Base-by-base conservation (phyloP, 2,329 filamentous ascomycete genomes). In the Ophiostoma ulmi region DNA sequence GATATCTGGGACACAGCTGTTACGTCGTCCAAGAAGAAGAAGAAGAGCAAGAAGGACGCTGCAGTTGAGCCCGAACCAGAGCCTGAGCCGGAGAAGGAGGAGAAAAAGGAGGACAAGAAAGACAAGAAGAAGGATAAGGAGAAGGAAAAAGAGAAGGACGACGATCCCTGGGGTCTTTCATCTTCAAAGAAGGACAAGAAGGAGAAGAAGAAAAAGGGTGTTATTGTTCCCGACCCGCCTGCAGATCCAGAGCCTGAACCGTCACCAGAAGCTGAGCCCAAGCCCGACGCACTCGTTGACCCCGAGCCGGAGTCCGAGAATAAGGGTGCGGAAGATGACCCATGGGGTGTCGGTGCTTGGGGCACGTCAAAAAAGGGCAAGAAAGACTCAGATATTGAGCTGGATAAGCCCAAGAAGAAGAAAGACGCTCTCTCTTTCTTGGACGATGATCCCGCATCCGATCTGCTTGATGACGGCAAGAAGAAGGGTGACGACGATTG, bases 171-270 rank as follows among this genome's bases (percentile, higher is more conserved):
- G 70, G 52, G 52, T 26, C 52, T 58, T 13, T 58, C 52, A 26
- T 20, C n/a, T 13, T 58, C 52, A 11, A 39, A 66, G 48, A 52
- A 36, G 22, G 67, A 75, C 5, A 81, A 81, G 68, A 83, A 83
- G 75, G 81, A 80, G 73, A 79, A 80, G 67, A 79, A 80, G 66
- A 73, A 73, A 71, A 73, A 73, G 61, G 61, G 64, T 58, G 72
- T 69, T n/a, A 26, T 26, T 22, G 55, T 38, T 5, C 22, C 70
- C 1, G 69, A 72, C 64, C 70, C 22, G 39, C 13, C 41, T 14
- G 61, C 17, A 13, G 65, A 67, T n/a, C 76, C 76, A 17, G 78
- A 79, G 35, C 74, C 77, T 8, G 72, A 48, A 48, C 17, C 17
- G 17, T 7, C 75, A 69, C 74, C 75, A 7, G 75, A 75, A 22